Percentiles rank a stretch among this genome's conserved stretches.
Evolutionary conservation across 2,329 filamentous ascomycete genomes (phyloP).

Genomic region (Beauveria rudraprayagi): DNA sequence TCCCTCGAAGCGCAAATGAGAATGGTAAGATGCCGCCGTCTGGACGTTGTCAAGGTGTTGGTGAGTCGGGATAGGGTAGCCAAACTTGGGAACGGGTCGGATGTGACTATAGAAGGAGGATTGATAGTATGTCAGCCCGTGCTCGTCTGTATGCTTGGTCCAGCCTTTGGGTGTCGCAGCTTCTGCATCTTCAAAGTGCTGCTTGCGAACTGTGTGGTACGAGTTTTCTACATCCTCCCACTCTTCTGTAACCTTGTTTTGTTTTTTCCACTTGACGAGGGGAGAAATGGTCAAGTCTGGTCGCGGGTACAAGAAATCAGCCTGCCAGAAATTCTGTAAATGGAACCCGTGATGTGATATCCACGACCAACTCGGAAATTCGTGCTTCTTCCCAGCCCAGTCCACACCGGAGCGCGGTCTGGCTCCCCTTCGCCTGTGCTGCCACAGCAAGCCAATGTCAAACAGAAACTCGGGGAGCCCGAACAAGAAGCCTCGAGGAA

Average conservation of each 20-base stretch:
- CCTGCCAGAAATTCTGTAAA: slow-evolving; percentile 3
- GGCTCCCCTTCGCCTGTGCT: slow-evolving; percentile 7
- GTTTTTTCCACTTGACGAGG: slow-evolving; percentile 7
- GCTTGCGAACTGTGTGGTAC: slow-evolving; percentile 8
- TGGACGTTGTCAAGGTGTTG: background rate
- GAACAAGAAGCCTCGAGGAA: background rate
- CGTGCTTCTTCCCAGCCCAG: background rate
- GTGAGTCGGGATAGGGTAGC: slow-evolving; percentile 7
- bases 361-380: slow-evolving; percentile 12
- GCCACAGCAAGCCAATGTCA: slow-evolving; percentile 7
- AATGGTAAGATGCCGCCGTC: background rate
- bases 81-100: background rate
- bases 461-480: slow-evolving; percentile 9
- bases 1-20: slow-evolving; percentile 8
- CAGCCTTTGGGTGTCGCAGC: slow-evolving; percentile 1
- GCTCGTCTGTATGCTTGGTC: slow-evolving; percentile 5
- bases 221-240: slow-evolving; percentile 11
- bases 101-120: background rate
- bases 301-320: slow-evolving; percentile 7
- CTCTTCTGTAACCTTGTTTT: background rate
- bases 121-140: slow-evolving; percentile 6
- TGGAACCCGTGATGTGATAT: slow-evolving; percentile 8
- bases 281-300: background rate
- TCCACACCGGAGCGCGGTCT: background rate
- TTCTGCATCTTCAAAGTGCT: slow-evolving; percentile 6